Conservation (phyloP, 1,284 basidiomycete genomes). For the Sanguinoderma infundibulare region DNA sequence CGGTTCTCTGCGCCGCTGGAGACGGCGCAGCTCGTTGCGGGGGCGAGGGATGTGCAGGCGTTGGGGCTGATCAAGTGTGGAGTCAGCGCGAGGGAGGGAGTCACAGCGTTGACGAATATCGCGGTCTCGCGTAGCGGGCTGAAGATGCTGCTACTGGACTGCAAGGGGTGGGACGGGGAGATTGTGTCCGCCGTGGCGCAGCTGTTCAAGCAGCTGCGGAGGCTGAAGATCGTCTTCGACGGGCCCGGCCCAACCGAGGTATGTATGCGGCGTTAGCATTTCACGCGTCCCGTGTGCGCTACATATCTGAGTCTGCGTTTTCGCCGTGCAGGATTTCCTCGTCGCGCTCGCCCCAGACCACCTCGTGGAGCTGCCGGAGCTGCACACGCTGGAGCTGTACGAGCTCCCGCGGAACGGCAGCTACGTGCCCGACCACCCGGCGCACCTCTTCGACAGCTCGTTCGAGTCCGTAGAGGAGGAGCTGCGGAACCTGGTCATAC, state of each 20-base stretch:
- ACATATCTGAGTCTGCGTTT: not conserved
- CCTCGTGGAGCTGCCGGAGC: constrained; percentile 61
- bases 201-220: constrained; percentile 32
- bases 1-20: constrained; percentile 35
- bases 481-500: constrained; percentile 34
- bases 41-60: constrained; percentile 27
- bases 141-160: constrained; percentile 33
- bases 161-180: constrained; percentile 36
- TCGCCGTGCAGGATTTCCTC: constrained; percentile 28
- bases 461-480: constrained; percentile 32
- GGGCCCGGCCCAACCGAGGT: constrained; percentile 33
- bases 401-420: constrained; percentile 1
- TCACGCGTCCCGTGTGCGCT: not conserved
- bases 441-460: constrained; percentile 28
- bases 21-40: constrained; percentile 22
- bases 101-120: constrained; percentile 27
- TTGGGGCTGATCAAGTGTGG: constrained; percentile 32
- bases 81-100: constrained; percentile 26
- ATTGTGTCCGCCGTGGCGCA: constrained; percentile 32
- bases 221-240: constrained; percentile 33
- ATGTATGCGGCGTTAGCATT: constrained; percentile 2
- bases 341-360: constrained; percentile 36
- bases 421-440: constrained; percentile 19
- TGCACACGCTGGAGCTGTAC: constrained; percentile 14
- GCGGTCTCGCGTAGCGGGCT: constrained; percentile 21